These are phyloP conservation scores for Spergularia azorica DNA, from an alignment of 179 eudicot species.

Conservation along the genomic window DNA sequence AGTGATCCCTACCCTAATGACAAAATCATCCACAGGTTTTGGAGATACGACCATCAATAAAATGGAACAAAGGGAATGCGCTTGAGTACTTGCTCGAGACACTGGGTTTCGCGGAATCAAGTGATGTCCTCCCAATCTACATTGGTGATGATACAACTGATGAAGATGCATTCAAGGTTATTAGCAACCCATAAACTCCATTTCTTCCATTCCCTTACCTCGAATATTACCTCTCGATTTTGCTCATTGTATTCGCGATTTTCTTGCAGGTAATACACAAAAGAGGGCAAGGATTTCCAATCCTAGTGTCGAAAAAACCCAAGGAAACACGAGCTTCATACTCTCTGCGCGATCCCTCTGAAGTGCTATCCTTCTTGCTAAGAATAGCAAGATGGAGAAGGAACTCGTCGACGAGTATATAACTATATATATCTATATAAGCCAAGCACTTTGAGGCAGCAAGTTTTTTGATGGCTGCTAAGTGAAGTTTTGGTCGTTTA, in stretches of 20 bases:
- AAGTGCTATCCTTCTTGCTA: constrained; percentile 61
- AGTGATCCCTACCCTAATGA: too few relatives aligned
- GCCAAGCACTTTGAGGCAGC: constrained; percentile 31
- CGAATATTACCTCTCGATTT: neutral
- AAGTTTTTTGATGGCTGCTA: constrained; percentile 32
- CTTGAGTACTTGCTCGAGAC: constrained; percentile 71
- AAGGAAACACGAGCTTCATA: constrained; percentile 65
- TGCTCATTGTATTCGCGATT: neutral
- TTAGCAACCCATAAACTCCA: neutral
- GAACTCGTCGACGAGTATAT: constrained; percentile 21
- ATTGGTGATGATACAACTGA: constrained; percentile 88
- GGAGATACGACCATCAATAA: constrained; percentile 77
- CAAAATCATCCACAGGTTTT: constrained; percentile 41
- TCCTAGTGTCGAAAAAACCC: constrained; percentile 60
- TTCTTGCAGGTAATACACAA: constrained; percentile 50
- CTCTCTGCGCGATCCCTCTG: constrained; percentile 73
- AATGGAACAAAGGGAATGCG: constrained; percentile 97
- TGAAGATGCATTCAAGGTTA: constrained; percentile 95
- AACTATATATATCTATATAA: neutral
- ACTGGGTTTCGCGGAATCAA: constrained; percentile 52
- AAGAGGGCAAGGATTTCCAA: constrained; percentile 70
- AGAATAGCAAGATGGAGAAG: constrained; percentile 51
- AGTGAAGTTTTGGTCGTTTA: constrained; percentile 28
- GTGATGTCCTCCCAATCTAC: constrained; percentile 66
- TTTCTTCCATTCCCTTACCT: neutral